Evolutionary conservation across 2,329 filamentous ascomycete species (phyloP), one percentile per base, ranked within the genome.

Genomic region (Pseudopyrenochaeta lycopersici): DNA sequence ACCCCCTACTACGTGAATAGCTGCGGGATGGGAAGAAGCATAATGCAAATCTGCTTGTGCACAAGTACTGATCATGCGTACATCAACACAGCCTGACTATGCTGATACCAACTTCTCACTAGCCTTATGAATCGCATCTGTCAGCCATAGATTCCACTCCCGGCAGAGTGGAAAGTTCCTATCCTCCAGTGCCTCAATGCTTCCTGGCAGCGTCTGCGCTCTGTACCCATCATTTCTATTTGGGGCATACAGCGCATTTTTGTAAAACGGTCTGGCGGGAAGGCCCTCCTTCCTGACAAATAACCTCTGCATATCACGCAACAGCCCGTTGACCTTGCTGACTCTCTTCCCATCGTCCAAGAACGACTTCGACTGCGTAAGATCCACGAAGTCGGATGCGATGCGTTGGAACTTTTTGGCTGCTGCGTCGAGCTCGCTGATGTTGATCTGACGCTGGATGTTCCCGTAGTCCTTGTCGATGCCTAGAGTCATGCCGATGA

Each of bases 141-240:
- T 20, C 15, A 50, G 17, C 42, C 48, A 55, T 18, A 55, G 27
- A 50, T 55, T 50, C 55, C 55, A 55, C 18, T 52, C 52, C 7
- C 46, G 32, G 42, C 52, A 54, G 6, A 32, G 23, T 3, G 44
- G 5, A 12, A 58, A n/a, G 18, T 58, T 30, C 9, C 31, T 30
- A 45, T 58, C 56, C 17, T 58, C 45, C 0, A 58, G 32, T 4
- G 48, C 52, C 21, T 58, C 52, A 3, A 47, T 43, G 4, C 21
- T 49, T 15, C 27, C 56, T 1, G 55, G 55, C 3, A 52, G 31
- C 7, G 23, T 48, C 9, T 55, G 52, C 12, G 56, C 52, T 23
- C 44, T 49, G 17, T 58, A 59, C 11, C 52, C 56, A 30, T 56
- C 49, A 29, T 56, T 45, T 7, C 53, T 42, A 46, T 56, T 51